Conservation (phyloP, 2,329 filamentous ascomycete species). For the Kalmusia sp. region DNA sequence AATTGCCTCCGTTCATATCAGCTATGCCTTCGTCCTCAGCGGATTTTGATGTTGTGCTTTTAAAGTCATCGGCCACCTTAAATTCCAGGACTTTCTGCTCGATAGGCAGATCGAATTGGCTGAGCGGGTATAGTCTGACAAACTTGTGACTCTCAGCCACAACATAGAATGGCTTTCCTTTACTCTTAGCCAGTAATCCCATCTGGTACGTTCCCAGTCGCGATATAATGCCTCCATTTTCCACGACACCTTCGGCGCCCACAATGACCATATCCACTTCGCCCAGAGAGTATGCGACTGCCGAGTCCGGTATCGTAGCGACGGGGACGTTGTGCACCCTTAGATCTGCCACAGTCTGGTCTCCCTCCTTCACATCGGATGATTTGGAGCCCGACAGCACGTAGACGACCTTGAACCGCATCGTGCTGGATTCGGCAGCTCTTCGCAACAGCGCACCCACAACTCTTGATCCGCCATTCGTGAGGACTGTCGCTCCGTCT, state of each 20-base stretch:
- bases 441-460: conserved; percentile 78
- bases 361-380: conserved; percentile 63
- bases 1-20: conserved; percentile 29
- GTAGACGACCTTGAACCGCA: conserved; percentile 85
- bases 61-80: conserved; percentile 57
- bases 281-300: conserved; percentile 79
- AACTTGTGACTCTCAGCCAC: conserved; percentile 98
- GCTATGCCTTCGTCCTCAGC: conserved; percentile 52
- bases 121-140: conserved; percentile 82
- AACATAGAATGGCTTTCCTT: conserved; percentile 83
- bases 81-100: conserved; percentile 81
- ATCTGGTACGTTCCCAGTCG: conserved; percentile 88
- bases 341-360: conserved; percentile 73
- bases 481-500: conserved; percentile 83
- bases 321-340: conserved; percentile 80
- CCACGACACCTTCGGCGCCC: conserved; percentile 83
- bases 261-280: conserved; percentile 74
- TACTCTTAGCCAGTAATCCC: conserved; percentile 76
- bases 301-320: conserved; percentile 77
- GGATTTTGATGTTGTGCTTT: conserved; percentile 42
- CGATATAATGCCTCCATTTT: conserved; percentile 92
- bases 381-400: conserved; percentile 47
- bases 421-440: conserved; percentile 71
- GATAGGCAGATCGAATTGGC: conserved; percentile 81
- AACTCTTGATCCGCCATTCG: conserved; percentile 85